Conservation (phyloP, 306 rosid genomes). For the Vigna radiata region DNA sequence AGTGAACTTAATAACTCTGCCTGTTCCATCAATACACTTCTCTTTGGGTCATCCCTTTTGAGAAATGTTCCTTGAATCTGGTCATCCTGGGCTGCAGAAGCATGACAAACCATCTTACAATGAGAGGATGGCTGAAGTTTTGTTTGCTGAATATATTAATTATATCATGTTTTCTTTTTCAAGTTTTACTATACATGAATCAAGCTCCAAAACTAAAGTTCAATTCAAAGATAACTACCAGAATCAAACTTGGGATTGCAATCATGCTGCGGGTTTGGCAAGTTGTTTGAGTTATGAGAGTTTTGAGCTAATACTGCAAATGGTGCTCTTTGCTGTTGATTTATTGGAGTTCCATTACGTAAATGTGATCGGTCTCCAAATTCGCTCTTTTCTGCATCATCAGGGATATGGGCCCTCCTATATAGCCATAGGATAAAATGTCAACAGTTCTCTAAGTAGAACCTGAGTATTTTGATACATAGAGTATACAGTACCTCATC, state of each 20-base stretch:
- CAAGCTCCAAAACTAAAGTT: constrained; percentile 27
- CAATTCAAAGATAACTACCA: constrained; percentile 54
- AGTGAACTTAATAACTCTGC: constrained; percentile 81
- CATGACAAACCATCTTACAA: constrained; percentile 43
- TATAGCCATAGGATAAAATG: constrained; percentile 38
- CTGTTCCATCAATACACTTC: constrained; percentile 73
- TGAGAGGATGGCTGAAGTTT: constrained; percentile 39
- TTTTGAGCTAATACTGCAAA: constrained; percentile 71
- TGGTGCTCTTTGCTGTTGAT: constrained; percentile 70
- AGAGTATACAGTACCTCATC: constrained; percentile 59
- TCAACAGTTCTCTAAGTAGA: constrained; percentile 12
- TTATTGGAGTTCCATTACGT: constrained; percentile 47
- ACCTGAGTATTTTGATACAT: constrained; percentile 8
- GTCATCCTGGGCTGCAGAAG: constrained; percentile 55
- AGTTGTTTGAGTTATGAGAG: constrained; percentile 44
- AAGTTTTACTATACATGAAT: constrained; percentile 39
- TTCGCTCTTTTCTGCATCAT: constrained; percentile 52
- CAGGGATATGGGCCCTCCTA: constrained; percentile 72
- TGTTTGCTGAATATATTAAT: constrained; percentile 16
- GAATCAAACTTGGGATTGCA: constrained; percentile 47
- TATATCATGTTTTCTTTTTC: constrained; percentile 36
- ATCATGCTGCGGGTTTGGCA: constrained; percentile 54
- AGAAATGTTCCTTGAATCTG: constrained; percentile 66
- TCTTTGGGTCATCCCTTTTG: constrained; percentile 74
- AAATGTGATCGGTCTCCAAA: constrained; percentile 63